Evolutionary conservation across 2,329 filamentous ascomycete genomes (phyloP), one percentile per base, ranked within the genome.

Genomic region (Colletotrichum plurivorum): DNA sequence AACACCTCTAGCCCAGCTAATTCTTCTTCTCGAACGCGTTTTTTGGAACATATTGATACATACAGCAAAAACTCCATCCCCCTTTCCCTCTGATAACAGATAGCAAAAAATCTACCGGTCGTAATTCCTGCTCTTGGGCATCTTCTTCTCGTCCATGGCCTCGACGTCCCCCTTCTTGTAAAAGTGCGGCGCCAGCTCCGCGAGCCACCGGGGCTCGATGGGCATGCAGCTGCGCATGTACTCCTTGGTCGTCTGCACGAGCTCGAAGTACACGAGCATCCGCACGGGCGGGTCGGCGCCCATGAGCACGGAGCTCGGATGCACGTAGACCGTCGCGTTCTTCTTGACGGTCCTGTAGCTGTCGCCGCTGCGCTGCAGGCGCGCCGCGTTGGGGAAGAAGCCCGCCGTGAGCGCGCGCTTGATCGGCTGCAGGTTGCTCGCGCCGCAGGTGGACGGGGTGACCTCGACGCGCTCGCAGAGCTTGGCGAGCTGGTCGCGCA

Each of bases 401-500:
- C 95, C 96, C 0, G 94, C 91, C 1, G 94, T 95, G 61, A 99
- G 88, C 13, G 95, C 92, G 70, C 97, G 95, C 76, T 95, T 92
- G 73, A 98, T 94, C 0, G 94, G 93, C 5, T 89, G 83, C 18
- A 94, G 81, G 78, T 98, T 94, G 58, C 84, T 85, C 2, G 90
- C 85, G 5, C 94, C 94, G 71, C 87, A 90, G 13, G 88, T 88
- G 1, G 90, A 92, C 2, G 89, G 88, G 0, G 88, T 86, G 5
- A 98, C 93, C 80, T 98, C 96, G 27, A 98, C 94, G 4, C 95
- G 91, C 74, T 99, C 96, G 80, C 95, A 98, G 25, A 99, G 88
- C 75, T 97, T 95, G 60, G 91, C 90, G 0, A 99, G 88, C 78
- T 99, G 96, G 72, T 98, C 96, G 57, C 95, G 90, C 2, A 99